phyloP scores from a whole-genome alignment of 148 eudicot genomes.

The Heliosperma pusillum region DNA sequence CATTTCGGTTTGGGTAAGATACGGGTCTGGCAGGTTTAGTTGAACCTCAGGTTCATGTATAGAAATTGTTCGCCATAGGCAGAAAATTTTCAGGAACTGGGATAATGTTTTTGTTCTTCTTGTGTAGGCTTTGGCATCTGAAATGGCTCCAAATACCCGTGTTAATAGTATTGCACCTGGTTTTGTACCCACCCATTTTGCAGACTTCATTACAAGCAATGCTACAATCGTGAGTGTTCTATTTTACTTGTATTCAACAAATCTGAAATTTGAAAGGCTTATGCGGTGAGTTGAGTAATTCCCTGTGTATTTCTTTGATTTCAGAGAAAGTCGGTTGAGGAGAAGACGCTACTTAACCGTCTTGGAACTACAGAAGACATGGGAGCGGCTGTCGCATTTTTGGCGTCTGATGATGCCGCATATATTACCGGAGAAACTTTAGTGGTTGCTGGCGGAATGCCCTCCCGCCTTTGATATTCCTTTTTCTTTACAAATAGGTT shows the following conservation, averaged over 20 bases:
- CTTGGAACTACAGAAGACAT: constrained; percentile 92
- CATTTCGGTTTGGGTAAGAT: too few species aligned
- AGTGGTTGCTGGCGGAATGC: constrained; percentile 78
- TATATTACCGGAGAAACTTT: constrained; percentile 88
- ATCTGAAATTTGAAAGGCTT: background rate
- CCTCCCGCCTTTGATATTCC: constrained; percentile 62
- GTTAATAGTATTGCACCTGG: constrained; percentile 96
- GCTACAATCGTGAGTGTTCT: constrained; percentile 47
- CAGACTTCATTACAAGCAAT: constrained; percentile 49
- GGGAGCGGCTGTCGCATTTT: constrained; percentile 84
- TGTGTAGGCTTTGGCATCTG: constrained; percentile 72
- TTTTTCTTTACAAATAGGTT: background rate
- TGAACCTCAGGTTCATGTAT: background rate
- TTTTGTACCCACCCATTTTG: constrained; percentile 80
- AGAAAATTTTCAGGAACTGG: background rate
- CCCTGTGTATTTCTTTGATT: background rate
- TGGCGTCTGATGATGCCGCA: constrained; percentile 92
- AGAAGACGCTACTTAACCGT: constrained; percentile 54
- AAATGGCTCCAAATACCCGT: constrained; percentile 92
- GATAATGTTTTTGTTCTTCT: background rate
- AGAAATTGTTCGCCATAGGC: background rate
- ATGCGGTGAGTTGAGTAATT: background rate
- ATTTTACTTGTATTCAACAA: background rate
- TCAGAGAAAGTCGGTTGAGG: constrained; percentile 64
- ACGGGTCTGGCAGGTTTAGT: too few species aligned